Base-by-base conservation (phyloP, 2,329 filamentous ascomycete genomes). In the Nemania sp. region DNA sequence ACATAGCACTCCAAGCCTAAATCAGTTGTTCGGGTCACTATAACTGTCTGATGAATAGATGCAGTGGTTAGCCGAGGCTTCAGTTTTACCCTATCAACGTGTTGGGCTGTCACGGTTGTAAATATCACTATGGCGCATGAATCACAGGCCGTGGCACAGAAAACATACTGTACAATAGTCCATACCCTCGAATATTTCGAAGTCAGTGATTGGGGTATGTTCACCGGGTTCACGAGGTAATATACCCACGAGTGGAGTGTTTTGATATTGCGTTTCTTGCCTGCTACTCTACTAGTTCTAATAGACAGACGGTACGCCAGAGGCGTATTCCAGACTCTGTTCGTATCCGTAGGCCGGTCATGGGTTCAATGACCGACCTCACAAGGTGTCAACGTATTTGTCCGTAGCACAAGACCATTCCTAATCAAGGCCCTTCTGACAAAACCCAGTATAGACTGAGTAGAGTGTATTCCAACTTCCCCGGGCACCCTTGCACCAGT, bases 251-350 rank as follows among this genome's bases (percentile, higher is more conserved):
- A 62, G n/a, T 26, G 22, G 41, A 43, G 55, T 66, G 24, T 45
- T 62, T 66, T 20, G 26, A 64, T 61, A 32, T 69, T 68, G 57
- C 32, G 35, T 67, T 69, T 64, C 27, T 59, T 49, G 32, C 59
- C 56, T 60, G 64, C 62, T 69, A 56, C 51, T 61, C 55, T 64
- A 60, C 41, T 54, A 43, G 45, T 41, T 41, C 57, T 43, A 43
- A 63, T 49, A 38, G 49, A 55, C 47, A 51, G 58, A 54, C 27
- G 62, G 57, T 47, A 26, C 49, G 35, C 43, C 51, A 66, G 66
- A 70, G 66, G 55, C 68, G 29, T 70, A 66, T 70, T 70, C 62
- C 68, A 70, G 68, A 64, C 68, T 69, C 66, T 56, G 38, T 43
- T 41, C 45, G 45, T 57, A 45, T 58, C 49, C 55, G 47, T 26